Conservation (phyloP, 495 filamentous ascomycete species). For the Xylaria nigripes region DNA sequence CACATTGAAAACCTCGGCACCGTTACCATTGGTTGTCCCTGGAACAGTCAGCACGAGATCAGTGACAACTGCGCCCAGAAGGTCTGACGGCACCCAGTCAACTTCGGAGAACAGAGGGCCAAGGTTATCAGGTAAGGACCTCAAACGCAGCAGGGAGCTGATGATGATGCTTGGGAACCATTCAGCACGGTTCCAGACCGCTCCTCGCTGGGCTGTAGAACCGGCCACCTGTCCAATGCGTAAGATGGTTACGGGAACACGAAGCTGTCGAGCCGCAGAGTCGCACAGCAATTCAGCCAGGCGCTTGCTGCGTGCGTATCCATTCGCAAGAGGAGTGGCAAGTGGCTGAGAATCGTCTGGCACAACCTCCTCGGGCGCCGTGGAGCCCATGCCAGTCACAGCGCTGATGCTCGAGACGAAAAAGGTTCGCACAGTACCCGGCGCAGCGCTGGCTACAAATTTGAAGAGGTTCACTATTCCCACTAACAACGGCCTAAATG, state of each 20-base stretch:
- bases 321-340: slow-evolving; percentile 14
- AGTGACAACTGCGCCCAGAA: slow-evolving; percentile 20
- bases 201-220: slow-evolving; percentile 29
- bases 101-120: slow-evolving; percentile 30
- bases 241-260: slow-evolving; percentile 32
- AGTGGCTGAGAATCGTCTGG: slow-evolving; percentile 19
- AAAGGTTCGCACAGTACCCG: slow-evolving; percentile 20
- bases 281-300: slow-evolving; percentile 44
- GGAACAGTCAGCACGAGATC: slow-evolving; percentile 24
- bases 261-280: slow-evolving; percentile 23
- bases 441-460: slow-evolving; percentile 24
- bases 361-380: slow-evolving; percentile 38
- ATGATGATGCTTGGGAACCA: slow-evolving; percentile 47
- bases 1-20: slow-evolving; percentile 7
- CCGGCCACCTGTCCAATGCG: slow-evolving; percentile 53
- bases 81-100: slow-evolving; percentile 46
- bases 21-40: background rate
- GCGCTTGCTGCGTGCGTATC: slow-evolving; percentile 50
- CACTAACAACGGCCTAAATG: slow-evolving; percentile 44
- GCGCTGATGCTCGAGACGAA: slow-evolving; percentile 42
- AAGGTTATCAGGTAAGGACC: slow-evolving; percentile 29
- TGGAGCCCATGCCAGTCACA: slow-evolving; percentile 20
- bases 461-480: slow-evolving; percentile 39
- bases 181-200: slow-evolving; percentile 47
- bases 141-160: slow-evolving; percentile 27